Percentiles rank a stretch among this genome's conserved stretches.
Conservation (phyloP, 768 basidiomycete genomes). For the Crassisporium funariophilum region DNA sequence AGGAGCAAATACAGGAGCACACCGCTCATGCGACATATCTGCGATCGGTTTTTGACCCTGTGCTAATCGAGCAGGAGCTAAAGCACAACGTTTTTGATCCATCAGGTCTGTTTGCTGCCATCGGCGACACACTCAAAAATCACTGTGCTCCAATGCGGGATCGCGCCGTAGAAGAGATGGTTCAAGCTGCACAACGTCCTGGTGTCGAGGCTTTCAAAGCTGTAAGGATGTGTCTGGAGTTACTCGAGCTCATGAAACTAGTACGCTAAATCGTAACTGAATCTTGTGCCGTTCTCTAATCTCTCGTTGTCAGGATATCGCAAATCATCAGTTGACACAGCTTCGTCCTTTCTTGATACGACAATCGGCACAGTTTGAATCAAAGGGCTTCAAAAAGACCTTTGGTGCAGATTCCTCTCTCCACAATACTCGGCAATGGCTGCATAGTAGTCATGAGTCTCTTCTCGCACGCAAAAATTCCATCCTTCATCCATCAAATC, state of each 20-base stretch:
- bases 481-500: conserved; percentile 47
- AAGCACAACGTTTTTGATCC: conserved; percentile 77
- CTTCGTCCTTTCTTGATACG: conserved; percentile 89
- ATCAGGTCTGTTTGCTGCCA: conserved; percentile 71
- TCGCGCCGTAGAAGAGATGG: conserved; percentile 80
- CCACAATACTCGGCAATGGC: conserved; percentile 65
- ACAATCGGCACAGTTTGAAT: conserved; percentile 78
- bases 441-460: conserved; percentile 52
- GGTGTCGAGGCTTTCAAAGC: conserved; percentile 72
- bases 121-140: conserved; percentile 81
- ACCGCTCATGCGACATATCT: conserved; percentile 67
- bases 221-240: conserved; percentile 82
- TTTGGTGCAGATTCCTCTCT: conserved; percentile 49
- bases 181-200: conserved; percentile 60
- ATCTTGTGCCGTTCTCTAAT: conserved; percentile 9
- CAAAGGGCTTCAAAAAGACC: conserved; percentile 70
- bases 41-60: conserved; percentile 78
- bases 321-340: conserved; percentile 92
- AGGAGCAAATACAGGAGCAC: conserved; percentile 63
- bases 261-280: conserved; percentile 46
- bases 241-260: conserved; percentile 94
- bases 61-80: conserved; percentile 81
- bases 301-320: conserved; percentile 71
- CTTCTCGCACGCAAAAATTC: conserved; percentile 40
- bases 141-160: conserved; percentile 97